Percentiles rank a stretch among this genome's conserved stretches.
Evolutionary conservation across 2,329 filamentous ascomycete species (phyloP).

Genomic region (Rosellinia necatrix): DNA sequence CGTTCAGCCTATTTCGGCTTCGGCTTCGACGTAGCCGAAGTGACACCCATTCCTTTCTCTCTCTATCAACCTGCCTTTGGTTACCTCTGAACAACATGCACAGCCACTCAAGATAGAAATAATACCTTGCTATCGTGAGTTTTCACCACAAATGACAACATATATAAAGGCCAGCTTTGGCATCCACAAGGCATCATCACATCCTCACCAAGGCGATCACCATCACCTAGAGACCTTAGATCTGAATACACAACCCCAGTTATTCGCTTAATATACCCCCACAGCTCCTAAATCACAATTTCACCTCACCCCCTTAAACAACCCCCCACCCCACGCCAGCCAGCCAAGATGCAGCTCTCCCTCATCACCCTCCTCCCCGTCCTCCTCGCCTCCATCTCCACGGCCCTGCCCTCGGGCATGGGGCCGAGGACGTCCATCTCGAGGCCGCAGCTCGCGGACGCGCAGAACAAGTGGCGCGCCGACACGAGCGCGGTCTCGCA

Average conservation of each 20-base stretch:
- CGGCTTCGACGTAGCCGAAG: conserved; percentile 12
- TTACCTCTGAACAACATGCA: not conserved
- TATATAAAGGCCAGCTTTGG: not conserved
- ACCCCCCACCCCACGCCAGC: not conserved
- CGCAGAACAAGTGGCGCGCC: conserved; percentile 16
- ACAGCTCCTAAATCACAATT: not conserved
- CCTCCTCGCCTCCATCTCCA: conserved; percentile 3
- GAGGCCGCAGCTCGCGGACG: conserved; percentile 17
- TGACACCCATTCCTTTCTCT: not conserved
- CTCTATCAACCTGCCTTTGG: not conserved
- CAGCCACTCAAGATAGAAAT: conserved; percentile 1
- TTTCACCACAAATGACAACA: not conserved
- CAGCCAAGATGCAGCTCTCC: conserved; percentile 19
- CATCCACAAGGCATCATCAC: not conserved
- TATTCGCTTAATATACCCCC: not conserved
- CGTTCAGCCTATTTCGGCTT: conserved; percentile 13
- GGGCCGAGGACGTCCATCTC: not conserved
- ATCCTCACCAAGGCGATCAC: not conserved
- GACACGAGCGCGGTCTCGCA: conserved; percentile 25
- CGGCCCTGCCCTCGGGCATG: conserved; percentile 1
- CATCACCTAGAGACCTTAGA: not conserved
- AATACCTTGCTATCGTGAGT: not conserved
- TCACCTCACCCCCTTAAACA: not conserved
- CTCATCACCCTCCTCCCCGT: conserved; percentile 2
- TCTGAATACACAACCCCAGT: not conserved